Base-by-base conservation (phyloP, 352 stramenopile genomes). In the Phytophthora pinifolia region DNA sequence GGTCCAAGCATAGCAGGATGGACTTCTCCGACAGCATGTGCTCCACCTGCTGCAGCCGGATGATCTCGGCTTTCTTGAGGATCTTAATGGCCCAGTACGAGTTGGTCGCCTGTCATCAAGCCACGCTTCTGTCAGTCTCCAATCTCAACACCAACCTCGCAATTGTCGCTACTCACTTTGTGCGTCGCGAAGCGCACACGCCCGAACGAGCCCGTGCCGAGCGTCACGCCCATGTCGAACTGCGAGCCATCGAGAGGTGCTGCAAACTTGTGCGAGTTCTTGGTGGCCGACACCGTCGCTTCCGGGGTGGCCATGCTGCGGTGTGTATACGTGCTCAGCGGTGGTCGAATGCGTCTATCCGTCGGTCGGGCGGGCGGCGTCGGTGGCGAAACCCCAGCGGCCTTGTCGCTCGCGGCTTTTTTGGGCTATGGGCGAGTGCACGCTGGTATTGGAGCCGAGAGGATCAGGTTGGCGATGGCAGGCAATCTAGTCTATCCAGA, bases 51-150 rank as follows among this genome's bases (percentile, higher is more conserved):
- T 98, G 89, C 55, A 98, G 73, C 22, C 92, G 88, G 45, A 99
- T 95, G 62, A 99, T 95, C 65, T 98, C 95, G 9, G 83, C 78
- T 59, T 99, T 99, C 74, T 98, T 98, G 29, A 99, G 67, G 54
- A 98, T 98, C 76, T 99, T 99, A 52, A 99, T 98, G 34, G 96
- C 96, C 86, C 91, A 98, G 57, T 95, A 95, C 46, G 94, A 88
- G 46, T 81, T 83, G 14, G 86, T 97, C 1, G 56, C 73, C 89
- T 97, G 63, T 41, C 13, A 46, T 46, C 54, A 48, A 30, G 30
- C 10, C 25, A 52, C 2, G 1, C 32, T 18, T 47, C 10, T 36
- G 22, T 41, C 31, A 57, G 1, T 37, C 34, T 14, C 22, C 22
- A 46, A 13, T 33, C 10, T 4, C 9, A 33, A 12, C 15, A 10